Percentiles rank a stretch among this genome's conserved stretches.
Conservation (phyloP, 1,284 basidiomycete species). For the Microbotryomycetes sp. region DNA sequence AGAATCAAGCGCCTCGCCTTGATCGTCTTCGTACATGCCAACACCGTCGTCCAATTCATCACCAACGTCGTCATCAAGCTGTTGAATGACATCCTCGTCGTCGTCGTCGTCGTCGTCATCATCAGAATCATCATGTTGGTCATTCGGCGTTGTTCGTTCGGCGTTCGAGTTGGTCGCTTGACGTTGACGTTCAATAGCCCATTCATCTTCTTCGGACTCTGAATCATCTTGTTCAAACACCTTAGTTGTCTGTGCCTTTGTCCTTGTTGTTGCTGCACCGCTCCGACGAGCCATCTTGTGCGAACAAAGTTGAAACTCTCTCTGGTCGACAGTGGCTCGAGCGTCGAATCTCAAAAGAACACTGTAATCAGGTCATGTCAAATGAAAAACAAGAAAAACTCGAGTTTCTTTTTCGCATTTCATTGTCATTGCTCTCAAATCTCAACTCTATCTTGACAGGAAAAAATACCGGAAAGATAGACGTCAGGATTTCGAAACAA, state of each 20-base stretch:
- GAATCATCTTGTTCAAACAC: neutral
- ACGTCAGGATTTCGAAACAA: no score
- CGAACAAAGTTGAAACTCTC: no score
- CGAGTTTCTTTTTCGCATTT: no score
- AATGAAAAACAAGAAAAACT: no score
- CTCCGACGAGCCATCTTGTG: no score
- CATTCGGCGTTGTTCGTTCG: neutral
- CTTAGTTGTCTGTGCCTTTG: neutral
- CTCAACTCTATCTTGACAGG: no score
- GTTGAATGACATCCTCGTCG: slow-evolving; percentile 19
- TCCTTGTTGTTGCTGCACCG: no score
- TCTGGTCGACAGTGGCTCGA: no score
- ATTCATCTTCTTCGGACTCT: slow-evolving; percentile 30
- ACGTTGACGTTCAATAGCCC: slow-evolving; percentile 16
- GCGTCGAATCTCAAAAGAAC: no score
- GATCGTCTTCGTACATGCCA: slow-evolving; percentile 22
- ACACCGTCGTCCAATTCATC: slow-evolving; percentile 24
- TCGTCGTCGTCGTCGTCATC: slow-evolving; percentile 12
- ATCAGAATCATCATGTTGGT: slow-evolving; percentile 5
- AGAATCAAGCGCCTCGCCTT: slow-evolving; percentile 25
- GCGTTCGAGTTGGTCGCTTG: neutral
- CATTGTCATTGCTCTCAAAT: no score
- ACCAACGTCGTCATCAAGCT: slow-evolving; percentile 22
- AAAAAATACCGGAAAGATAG: no score
- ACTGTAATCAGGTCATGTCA: no score